These are phyloP conservation scores for Chaetomium sp. DNA, from an alignment of 2,329 filamentous ascomycete genomes.

Conservation along the genomic window DNA sequence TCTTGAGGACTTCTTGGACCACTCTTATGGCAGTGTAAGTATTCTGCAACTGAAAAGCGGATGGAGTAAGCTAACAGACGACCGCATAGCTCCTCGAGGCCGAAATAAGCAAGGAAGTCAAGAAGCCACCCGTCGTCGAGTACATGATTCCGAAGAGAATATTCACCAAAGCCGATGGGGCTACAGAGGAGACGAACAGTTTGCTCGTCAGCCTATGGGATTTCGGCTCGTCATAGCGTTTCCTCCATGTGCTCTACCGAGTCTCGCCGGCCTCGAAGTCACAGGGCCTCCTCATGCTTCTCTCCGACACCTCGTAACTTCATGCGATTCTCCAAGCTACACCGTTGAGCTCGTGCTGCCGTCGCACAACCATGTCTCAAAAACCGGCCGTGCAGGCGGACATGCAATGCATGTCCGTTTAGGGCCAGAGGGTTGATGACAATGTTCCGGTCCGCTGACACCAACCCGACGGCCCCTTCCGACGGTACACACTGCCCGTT, in stretches of 20 bases:
- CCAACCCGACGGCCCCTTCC: slow-evolving; percentile 6
- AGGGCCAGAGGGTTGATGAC: background rate
- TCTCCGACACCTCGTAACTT: background rate
- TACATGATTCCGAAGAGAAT: slow-evolving; percentile 91
- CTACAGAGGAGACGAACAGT: slow-evolving; percentile 52
- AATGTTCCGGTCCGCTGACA: background rate
- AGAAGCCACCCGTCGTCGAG: slow-evolving; percentile 85
- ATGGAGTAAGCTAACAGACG: slow-evolving; percentile 39
- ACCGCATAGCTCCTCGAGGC: slow-evolving; percentile 71
- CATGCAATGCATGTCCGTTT: background rate
- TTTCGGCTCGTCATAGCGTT: slow-evolving; percentile 45
- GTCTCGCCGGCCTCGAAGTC: background rate
- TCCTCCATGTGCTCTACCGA: background rate
- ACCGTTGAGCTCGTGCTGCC: slow-evolving; percentile 1
- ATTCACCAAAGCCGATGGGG: slow-evolving; percentile 58
- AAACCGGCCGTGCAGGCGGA: background rate
- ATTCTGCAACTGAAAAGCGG: slow-evolving; percentile 32
- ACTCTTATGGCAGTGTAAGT: slow-evolving; percentile 80
- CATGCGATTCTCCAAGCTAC: background rate
- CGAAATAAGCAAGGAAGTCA: slow-evolving; percentile 80
- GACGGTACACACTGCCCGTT: background rate
- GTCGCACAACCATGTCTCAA: background rate
- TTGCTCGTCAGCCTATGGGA: slow-evolving; percentile 64
- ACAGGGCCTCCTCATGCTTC: background rate
- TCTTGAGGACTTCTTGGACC: slow-evolving; percentile 95